A percentile compares a stretch with the other conserved stretches of the same genome.
These are phyloP conservation scores for Alternaria burnsii DNA, from an alignment of 2,329 filamentous ascomycete species.

Conservation along the genomic window DNA sequence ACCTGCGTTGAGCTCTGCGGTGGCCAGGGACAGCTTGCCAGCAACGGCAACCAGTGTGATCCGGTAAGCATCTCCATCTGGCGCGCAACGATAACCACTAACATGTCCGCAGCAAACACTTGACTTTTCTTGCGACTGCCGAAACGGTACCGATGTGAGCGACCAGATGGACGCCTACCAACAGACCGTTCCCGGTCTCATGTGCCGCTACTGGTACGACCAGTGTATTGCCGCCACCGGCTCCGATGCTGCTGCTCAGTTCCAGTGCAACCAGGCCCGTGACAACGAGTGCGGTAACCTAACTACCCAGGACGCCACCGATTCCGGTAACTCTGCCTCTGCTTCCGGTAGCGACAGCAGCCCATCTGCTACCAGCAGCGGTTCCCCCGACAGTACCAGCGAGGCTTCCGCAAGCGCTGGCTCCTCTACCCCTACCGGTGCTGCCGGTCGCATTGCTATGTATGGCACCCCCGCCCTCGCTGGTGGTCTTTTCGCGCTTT, in stretches of 20 bases:
- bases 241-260: constrained; percentile 49
- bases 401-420: constrained; percentile 39
- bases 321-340: constrained; percentile 22
- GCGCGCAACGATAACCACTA: constrained; percentile 17
- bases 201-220: constrained; percentile 63
- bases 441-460: constrained; percentile 54
- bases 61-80: constrained; percentile 56
- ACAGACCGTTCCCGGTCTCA: constrained; percentile 67
- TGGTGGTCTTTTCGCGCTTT: constrained; percentile 63
- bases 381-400: constrained; percentile 40
- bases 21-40: constrained; percentile 49
- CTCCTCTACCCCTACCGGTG: constrained; percentile 38
- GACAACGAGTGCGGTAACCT: constrained; percentile 61
- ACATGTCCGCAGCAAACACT: constrained; percentile 57
- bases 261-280: constrained; percentile 55
- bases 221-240: constrained; percentile 53
- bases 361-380: constrained; percentile 34
- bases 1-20: constrained; percentile 69
- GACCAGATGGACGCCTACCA: constrained; percentile 56
- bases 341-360: constrained; percentile 37
- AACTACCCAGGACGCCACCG: constrained; percentile 43
- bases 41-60: constrained; percentile 64
- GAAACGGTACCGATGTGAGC: constrained; percentile 62
- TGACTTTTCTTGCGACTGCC: constrained; percentile 66
- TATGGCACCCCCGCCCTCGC: constrained; percentile 63